phyloP scores from a whole-genome alignment of 2,329 filamentous ascomycete genomes.

The Phialocephala subalpina region DNA sequence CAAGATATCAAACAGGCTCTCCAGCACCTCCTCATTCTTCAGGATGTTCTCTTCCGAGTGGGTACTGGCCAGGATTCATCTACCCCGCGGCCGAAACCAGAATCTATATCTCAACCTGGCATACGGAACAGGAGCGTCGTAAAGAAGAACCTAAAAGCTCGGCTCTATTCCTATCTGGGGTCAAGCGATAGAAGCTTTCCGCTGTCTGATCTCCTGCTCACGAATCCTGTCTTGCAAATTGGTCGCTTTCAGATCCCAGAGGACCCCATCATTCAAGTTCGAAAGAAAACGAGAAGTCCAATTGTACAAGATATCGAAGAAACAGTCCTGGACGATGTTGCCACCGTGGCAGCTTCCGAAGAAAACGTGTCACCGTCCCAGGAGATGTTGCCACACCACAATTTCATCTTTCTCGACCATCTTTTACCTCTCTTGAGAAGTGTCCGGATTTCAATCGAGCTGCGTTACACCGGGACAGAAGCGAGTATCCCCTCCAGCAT shows the following conservation, averaged over 20 bases:
- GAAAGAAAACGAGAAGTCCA: background rate
- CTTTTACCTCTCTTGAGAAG: background rate
- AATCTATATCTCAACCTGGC: background rate
- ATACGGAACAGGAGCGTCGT: background rate
- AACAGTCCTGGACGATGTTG: background rate
- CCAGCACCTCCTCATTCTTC: background rate
- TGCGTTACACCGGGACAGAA: background rate
- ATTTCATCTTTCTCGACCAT: background rate
- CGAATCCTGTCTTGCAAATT: background rate
- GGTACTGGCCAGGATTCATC: background rate
- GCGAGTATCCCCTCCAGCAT: slow-evolving; percentile 4
- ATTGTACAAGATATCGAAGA: background rate
- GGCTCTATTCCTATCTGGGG: background rate
- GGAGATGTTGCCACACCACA: background rate
- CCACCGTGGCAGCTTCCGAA: background rate
- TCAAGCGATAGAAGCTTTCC: background rate
- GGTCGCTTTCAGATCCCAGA: background rate
- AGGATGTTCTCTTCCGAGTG: slow-evolving; percentile 6
- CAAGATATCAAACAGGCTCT: slow-evolving; percentile 4
- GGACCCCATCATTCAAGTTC: background rate
- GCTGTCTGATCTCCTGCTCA: background rate
- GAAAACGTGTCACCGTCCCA: background rate
- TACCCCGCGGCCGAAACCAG: background rate
- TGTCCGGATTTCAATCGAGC: background rate
- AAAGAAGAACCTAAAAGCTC: background rate